Percentiles rank a stretch among this genome's conserved stretches.
Evolutionary conservation across 768 basidiomycete genomes (phyloP).

Genomic region (Lentinula boryana): DNA sequence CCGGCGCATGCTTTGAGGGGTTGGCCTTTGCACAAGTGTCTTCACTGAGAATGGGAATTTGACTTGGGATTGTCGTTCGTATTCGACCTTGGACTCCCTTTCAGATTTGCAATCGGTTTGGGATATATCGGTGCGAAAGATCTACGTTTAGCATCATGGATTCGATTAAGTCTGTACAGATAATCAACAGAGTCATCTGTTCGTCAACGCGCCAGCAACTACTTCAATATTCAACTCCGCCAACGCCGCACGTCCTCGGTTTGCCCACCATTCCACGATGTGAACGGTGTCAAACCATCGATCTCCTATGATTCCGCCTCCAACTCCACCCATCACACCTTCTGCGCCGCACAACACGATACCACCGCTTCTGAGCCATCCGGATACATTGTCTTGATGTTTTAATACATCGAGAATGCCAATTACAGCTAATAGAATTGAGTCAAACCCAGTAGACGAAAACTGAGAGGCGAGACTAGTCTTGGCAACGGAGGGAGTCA

Average conservation of each 20-base stretch:
- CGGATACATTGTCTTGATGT: slow-evolving; percentile 56
- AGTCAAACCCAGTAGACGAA: slow-evolving; percentile 30
- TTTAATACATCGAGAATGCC: slow-evolving; percentile 60
- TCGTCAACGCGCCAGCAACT: neutral
- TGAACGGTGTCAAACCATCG: neutral
- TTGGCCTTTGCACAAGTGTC: too few relatives aligned
- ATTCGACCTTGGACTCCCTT: too few relatives aligned
- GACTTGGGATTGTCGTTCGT: too few relatives aligned
- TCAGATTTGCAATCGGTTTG: too few relatives aligned
- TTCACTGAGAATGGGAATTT: too few relatives aligned
- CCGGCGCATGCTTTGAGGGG: too few relatives aligned
- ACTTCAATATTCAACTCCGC: neutral
- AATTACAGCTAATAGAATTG: slow-evolving; percentile 57
- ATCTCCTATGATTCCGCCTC: neutral
- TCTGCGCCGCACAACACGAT: slow-evolving; percentile 17
- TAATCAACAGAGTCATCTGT: neutral
- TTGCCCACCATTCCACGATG: slow-evolving; percentile 1
- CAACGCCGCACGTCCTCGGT: neutral
- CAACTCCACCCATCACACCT: neutral
- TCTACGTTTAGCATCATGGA: too few relatives aligned
- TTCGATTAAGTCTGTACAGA: too few relatives aligned
- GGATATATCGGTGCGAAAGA: too few relatives aligned
- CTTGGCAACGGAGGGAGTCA: neutral
- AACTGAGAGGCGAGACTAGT: neutral
- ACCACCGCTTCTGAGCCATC: slow-evolving; percentile 59